Conservation (phyloP, 225 moss, liverwort and hornwort species). For the Pseudisothecium myosuroides region DNA sequence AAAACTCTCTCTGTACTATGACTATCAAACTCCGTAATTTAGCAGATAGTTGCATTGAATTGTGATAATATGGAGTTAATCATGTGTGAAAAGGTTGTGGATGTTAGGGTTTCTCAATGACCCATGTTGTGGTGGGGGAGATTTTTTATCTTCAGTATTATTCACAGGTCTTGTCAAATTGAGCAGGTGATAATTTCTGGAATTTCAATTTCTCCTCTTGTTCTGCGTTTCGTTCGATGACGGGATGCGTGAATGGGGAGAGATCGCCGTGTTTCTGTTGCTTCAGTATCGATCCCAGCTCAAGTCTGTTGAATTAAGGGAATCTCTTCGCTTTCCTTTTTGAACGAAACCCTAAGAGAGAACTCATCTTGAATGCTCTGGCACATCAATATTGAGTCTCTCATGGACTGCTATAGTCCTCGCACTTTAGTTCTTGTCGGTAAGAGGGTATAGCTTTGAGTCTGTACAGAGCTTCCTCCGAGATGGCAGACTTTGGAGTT, state of each 20-base stretch:
- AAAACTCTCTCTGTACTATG: neutral
- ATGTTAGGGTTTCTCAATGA: neutral
- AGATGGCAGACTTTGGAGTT: no score
- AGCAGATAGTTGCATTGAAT: neutral
- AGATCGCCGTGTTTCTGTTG: neutral
- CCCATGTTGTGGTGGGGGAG: neutral
- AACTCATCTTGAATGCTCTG: no score
- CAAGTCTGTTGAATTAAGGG: neutral
- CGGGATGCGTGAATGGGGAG: no score
- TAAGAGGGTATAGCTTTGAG: no score
- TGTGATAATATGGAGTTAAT: neutral
- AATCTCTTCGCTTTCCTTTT: no score
- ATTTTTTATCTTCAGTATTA: neutral
- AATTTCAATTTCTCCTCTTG: neutral
- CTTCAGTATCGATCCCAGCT: neutral
- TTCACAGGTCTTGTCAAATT: neutral
- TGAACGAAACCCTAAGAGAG: no score
- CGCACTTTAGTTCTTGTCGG: no score
- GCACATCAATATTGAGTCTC: no score
- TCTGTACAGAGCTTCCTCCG: no score
- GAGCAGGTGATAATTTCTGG: neutral
- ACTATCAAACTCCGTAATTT: neutral
- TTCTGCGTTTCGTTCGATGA: no score
- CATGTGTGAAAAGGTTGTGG: neutral
- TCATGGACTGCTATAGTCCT: no score